Evolutionary conservation across 768 basidiomycete species (phyloP), one percentile per base, ranked within the genome.

Genomic region (Suillus decipiens): DNA sequence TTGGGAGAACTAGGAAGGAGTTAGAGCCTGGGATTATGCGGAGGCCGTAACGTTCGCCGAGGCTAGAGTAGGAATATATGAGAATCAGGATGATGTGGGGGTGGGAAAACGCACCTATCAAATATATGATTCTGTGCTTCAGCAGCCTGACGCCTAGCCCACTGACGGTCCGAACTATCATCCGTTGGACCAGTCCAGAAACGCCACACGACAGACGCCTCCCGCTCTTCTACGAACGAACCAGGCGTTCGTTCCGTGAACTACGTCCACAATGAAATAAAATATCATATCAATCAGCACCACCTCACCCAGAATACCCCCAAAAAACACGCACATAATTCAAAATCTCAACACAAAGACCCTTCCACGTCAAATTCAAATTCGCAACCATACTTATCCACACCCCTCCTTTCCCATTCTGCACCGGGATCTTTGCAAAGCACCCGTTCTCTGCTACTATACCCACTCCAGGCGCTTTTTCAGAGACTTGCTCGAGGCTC

Each of bases 61-160:
- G 86, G 67, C 89, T 90, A 53, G 31, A 31, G 15, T 33, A 22
- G 8, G 12, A 9, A 24, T 17, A 17, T 17, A 41, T 34, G 31
- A 51, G 31, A 12, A 56, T 15, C 6, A 28, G 31, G n/a, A 37
- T 5, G 11, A 36, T 2, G n/a, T 59, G 17, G 14, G 43, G 5
- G 7, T 28, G 10, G 7, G 12, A 3, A n/a, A 7, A 45, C 69
- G 36, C 47, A 85, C 85, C 84, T 86, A 73, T 93, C 93, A 70
- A 92, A 94, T 66, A 94, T 92, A 69, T 95, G 93, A 75, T 95
- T 95, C 75, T 95, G 93, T 24, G 93, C 93, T 72, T 94, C 93
- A 0, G 92, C 91, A 1, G 93, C 93, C 71, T 95, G 93, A 24
- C 93, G 79, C 37, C 89, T 83, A 0, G 92, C 93, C 93, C 93